Percentiles rank a stretch among this genome's conserved stretches.
Conservation (phyloP, 2,329 filamentous ascomycete genomes). For the Peltaster fructicola region DNA sequence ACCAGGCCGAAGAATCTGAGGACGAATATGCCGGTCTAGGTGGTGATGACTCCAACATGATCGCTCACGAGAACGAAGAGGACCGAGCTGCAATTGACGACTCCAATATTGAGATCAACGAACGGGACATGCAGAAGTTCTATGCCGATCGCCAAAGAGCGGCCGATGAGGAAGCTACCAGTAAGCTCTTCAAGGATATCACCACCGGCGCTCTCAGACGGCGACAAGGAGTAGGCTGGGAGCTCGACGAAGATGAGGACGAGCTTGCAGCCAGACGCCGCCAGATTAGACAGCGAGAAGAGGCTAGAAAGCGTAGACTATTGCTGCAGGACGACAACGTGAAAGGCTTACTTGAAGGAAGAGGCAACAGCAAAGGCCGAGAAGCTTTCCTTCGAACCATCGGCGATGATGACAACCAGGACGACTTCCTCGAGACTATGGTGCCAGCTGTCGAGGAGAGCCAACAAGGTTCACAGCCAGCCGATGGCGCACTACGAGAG, state of each 20-base stretch:
- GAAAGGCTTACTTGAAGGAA: conserved; percentile 46
- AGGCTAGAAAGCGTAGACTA: conserved; percentile 79
- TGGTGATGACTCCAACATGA: conserved; percentile 54
- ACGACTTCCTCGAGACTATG: conserved; percentile 21
- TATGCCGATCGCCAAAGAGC: conserved; percentile 68
- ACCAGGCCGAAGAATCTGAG: conserved; percentile 92
- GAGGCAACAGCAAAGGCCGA: conserved; percentile 43
- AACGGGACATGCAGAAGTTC: conserved; percentile 65
- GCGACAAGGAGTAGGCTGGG: conserved; percentile 51
- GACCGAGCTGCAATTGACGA: conserved; percentile 82
- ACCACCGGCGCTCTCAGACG: conserved; percentile 74
- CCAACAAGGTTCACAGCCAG: conserved; percentile 11
- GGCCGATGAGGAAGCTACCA: conserved; percentile 70
- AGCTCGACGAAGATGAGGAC: conserved; percentile 69
- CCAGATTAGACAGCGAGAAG: conserved; percentile 70
- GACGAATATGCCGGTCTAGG: conserved; percentile 94
- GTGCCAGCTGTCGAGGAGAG: too few species aligned
- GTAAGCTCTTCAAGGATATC: conserved; percentile 84
- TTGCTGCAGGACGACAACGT: conserved; percentile 78
- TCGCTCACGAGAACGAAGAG: conserved; percentile 54
- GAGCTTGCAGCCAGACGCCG: conserved; percentile 57
- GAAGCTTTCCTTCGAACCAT: conserved; percentile 80
- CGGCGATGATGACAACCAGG: conserved; percentile 52
- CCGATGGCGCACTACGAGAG: conserved; percentile 7
- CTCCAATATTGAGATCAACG: conserved; percentile 57